phyloP scores from a whole-genome alignment of 208 protist species.

The Acanthamoeba lenticulata region DNA sequence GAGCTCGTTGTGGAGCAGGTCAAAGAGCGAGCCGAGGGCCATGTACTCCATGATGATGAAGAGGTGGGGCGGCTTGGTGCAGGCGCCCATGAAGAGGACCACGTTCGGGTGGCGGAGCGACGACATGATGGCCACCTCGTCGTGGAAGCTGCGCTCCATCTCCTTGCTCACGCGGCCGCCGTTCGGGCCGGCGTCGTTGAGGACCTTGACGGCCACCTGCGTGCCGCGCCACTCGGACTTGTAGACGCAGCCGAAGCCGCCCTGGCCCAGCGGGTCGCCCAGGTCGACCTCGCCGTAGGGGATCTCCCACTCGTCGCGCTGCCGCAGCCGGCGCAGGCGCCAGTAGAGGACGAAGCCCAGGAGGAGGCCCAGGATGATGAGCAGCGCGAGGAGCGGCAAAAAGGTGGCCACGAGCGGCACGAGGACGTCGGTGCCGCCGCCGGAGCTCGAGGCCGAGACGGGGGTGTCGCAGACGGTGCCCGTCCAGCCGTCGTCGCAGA shows the following conservation, averaged over 20 bases:
- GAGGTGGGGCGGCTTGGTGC: constrained; percentile 8
- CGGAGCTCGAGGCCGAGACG: background rate
- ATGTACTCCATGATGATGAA: constrained; percentile 61
- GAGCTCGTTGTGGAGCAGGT: constrained; percentile 34
- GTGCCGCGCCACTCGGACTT: constrained; percentile 25
- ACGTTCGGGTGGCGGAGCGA: background rate
- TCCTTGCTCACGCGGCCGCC: background rate
- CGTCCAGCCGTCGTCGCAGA: constrained; percentile 7
- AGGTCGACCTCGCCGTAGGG: constrained; percentile 25
- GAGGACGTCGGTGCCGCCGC: background rate
- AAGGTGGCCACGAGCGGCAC: background rate
- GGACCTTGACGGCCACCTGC: constrained; percentile 24
- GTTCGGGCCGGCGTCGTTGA: no score
- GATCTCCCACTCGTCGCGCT: background rate
- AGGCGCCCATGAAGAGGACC: constrained; percentile 50
- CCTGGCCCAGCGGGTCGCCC: background rate
- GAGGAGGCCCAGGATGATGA: background rate
- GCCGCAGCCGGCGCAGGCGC: background rate
- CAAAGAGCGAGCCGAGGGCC: constrained; percentile 41
- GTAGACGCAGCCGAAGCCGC: background rate
- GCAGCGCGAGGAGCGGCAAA: background rate
- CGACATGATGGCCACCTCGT: constrained; percentile 4
- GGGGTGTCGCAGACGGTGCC: background rate
- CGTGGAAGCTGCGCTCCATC: constrained; percentile 6
- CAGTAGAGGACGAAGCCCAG: background rate